Conservation (phyloP, 768 basidiomycete genomes). For the Cystobasidium onofrii region DNA sequence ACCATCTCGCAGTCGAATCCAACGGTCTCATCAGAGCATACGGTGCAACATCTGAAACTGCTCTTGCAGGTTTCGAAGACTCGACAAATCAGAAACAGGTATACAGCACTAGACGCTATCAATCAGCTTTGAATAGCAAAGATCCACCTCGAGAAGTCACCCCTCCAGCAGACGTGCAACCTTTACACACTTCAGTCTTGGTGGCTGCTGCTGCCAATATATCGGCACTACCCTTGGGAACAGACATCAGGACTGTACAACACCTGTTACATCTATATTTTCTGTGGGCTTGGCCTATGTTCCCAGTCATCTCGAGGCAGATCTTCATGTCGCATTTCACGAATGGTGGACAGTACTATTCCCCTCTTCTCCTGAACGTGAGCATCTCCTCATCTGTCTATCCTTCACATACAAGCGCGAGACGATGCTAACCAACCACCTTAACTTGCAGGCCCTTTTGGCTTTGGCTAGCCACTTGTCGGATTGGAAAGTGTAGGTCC, state of each 20-base stretch:
- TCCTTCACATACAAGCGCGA: too few species aligned
- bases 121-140: background rate
- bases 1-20: background rate
- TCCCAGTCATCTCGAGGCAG: conserved; percentile 12
- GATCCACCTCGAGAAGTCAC: background rate
- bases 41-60: background rate
- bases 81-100: background rate
- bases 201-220: background rate
- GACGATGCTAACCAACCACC: too few species aligned
- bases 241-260: conserved; percentile 5
- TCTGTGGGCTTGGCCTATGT: conserved; percentile 9
- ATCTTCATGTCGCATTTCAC: background rate
- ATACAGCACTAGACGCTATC: background rate
- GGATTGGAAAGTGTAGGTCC: conserved; percentile 6
- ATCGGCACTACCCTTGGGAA: background rate
- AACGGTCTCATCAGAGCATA: conserved; percentile 13
- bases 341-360: conserved; percentile 9
- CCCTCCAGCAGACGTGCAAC: background rate
- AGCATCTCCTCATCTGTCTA: background rate
- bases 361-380: conserved; percentile 15
- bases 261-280: conserved; percentile 15
- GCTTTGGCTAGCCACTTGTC: conserved; percentile 2
- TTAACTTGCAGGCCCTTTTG: background rate
- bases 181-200: background rate
- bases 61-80: background rate